phyloP scores from a whole-genome alignment of 1,284 basidiomycete species.

The Cryptococcus sp. region DNA sequence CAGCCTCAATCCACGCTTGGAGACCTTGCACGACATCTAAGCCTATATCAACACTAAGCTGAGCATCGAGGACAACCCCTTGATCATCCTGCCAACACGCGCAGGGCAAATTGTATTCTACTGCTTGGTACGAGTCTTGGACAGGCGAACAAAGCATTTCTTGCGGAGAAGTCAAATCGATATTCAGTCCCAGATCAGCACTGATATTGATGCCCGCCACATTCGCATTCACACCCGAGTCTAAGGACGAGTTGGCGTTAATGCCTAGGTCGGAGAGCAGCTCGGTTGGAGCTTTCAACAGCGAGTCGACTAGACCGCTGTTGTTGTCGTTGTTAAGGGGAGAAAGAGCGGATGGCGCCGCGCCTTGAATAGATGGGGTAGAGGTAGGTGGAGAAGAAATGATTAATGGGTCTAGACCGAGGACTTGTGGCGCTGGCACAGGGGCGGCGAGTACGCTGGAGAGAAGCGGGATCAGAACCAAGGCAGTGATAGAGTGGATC shows the following conservation, averaged over 20 bases:
- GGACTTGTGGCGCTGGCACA: constrained; percentile 10
- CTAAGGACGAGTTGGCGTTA: constrained; percentile 5
- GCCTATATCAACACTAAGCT: constrained; percentile 16
- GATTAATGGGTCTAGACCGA: neutral
- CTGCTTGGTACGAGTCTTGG: constrained; percentile 4
- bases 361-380: neutral
- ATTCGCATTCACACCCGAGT: constrained; percentile 1
- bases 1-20: constrained; percentile 17
- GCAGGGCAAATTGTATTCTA: constrained; percentile 21
- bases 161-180: constrained; percentile 10
- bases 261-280: constrained; percentile 5
- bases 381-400: constrained; percentile 2
- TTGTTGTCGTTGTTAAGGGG: neutral
- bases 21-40: constrained; percentile 21
- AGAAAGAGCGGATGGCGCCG: neutral
- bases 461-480: constrained; percentile 14
- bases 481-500: neutral
- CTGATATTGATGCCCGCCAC: neutral
- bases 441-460: constrained; percentile 7
- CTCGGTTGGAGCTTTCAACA: neutral
- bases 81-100: constrained; percentile 12
- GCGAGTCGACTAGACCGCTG: constrained; percentile 1
- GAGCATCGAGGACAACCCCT: constrained; percentile 19
- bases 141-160: constrained; percentile 18
- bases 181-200: constrained; percentile 9